phyloP scores from a whole-genome alignment of 768 basidiomycete genomes.

The Megacollybia marginata region DNA sequence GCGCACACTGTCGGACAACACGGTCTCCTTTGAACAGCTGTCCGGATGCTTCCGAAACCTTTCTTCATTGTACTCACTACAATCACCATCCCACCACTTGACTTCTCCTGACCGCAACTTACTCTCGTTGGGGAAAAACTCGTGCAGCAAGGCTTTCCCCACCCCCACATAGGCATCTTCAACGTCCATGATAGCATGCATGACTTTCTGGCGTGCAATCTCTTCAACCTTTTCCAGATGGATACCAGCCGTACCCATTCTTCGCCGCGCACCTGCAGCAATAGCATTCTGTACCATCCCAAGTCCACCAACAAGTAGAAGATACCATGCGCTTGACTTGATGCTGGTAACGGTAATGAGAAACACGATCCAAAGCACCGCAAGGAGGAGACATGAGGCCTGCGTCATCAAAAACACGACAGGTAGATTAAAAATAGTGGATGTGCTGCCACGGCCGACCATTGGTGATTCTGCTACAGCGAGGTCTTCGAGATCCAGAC shows the following conservation, averaged over 20 bases:
- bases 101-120: not conserved
- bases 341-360: not conserved
- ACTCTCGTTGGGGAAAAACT: constrained; percentile 1
- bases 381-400: not conserved
- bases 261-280: constrained; percentile 1
- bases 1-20: too few relatives aligned
- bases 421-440: not conserved
- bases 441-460: not conserved
- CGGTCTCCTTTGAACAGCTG: too few relatives aligned
- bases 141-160: not conserved
- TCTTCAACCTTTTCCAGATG: not conserved
- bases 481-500: constrained; percentile 17
- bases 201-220: not conserved
- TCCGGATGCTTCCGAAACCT: not conserved
- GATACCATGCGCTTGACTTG: not conserved
- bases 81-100: not conserved
- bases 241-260: constrained; percentile 1
- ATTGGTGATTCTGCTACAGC: constrained; percentile 1
- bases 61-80: not conserved
- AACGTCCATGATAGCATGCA: not conserved
- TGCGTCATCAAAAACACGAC: not conserved
- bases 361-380: not conserved
- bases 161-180: not conserved
- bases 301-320: not conserved
- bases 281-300: constrained; percentile 7